Conservation (phyloP, 78 protist species). For the Polysphondylium violaceum region DNA sequence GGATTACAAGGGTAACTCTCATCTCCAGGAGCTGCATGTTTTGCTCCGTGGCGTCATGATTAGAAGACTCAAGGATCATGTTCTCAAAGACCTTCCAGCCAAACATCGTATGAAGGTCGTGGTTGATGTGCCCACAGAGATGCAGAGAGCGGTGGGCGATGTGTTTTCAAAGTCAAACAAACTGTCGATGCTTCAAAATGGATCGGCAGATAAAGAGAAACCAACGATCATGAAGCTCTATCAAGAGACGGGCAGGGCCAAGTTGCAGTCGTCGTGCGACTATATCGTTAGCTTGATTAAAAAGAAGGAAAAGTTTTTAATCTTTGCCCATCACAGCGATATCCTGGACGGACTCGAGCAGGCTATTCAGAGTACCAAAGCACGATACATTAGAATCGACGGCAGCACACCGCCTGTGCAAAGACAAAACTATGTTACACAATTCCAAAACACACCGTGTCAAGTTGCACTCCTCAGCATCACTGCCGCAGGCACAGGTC, state of each 20-base stretch:
- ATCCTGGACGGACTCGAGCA: constrained; percentile 62
- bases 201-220: constrained; percentile 1
- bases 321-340: constrained; percentile 81
- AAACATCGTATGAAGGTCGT: constrained; percentile 78
- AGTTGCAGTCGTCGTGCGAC: constrained; percentile 38
- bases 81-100: constrained; percentile 87
- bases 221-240: constrained; percentile 15
- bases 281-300: constrained; percentile 11
- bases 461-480: constrained; percentile 91
- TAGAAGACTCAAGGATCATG: constrained; percentile 89
- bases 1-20: constrained; percentile 84
- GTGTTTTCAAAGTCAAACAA: constrained; percentile 20
- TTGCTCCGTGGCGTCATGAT: constrained; percentile 86
- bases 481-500: constrained; percentile 91
- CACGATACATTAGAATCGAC: constrained; percentile 88
- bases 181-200: background rate
- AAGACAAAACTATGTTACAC: constrained; percentile 74
- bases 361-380: background rate
- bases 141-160: background rate
- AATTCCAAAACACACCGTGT: constrained; percentile 80
- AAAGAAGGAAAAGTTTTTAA: constrained; percentile 71
- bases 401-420: constrained; percentile 80
- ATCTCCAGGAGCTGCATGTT: constrained; percentile 88
- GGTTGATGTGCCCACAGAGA: constrained; percentile 23
- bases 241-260: constrained; percentile 58